These are phyloP conservation scores for Misopates orontium DNA, from an alignment of 257 asterid species.

Conservation along the genomic window DNA sequence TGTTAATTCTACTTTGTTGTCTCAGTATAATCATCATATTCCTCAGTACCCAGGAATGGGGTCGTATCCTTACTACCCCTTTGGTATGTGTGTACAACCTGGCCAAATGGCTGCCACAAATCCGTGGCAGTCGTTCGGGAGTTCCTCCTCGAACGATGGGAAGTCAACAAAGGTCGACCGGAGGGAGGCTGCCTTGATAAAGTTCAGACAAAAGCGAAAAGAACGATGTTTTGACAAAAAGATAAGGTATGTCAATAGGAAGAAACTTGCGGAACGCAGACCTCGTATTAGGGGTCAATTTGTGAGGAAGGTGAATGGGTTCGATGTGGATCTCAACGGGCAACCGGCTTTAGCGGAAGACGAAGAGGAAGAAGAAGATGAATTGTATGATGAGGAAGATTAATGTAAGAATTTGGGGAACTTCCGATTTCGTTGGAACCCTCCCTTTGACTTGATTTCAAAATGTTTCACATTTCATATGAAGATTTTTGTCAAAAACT, in stretches of 20 bases:
- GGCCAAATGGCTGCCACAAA: constrained; percentile 68
- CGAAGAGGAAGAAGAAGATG: constrained; percentile 58
- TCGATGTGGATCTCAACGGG: constrained; percentile 78
- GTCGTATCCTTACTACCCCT: constrained; percentile 66
- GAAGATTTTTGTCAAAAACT: constrained; percentile 16
- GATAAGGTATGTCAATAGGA: constrained; percentile 85
- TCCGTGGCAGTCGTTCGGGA: constrained; percentile 62
- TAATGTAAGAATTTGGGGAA: constrained; percentile 33
- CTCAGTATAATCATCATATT: constrained; percentile 69
- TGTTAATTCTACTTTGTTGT: constrained; percentile 45
- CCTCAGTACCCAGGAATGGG: constrained; percentile 67
- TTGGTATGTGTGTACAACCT: constrained; percentile 66
- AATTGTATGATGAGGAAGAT: constrained; percentile 42
- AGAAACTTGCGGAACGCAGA: constrained; percentile 88
- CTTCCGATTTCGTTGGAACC: constrained; percentile 12
- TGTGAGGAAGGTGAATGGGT: constrained; percentile 82
- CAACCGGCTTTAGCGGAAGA: constrained; percentile 69
- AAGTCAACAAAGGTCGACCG: constrained; percentile 52
- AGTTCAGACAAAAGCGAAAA: constrained; percentile 89
- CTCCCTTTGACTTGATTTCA: constrained; percentile 9
- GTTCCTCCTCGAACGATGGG: constrained; percentile 43
- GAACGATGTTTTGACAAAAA: constrained; percentile 94
- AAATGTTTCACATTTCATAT: constrained; percentile 3
- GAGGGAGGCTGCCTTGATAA: constrained; percentile 88
- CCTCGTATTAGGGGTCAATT: constrained; percentile 95